phyloP scores from a whole-genome alignment of 371 early-diverging fungal genomes.

The Dinochytrium kinnereticum region DNA sequence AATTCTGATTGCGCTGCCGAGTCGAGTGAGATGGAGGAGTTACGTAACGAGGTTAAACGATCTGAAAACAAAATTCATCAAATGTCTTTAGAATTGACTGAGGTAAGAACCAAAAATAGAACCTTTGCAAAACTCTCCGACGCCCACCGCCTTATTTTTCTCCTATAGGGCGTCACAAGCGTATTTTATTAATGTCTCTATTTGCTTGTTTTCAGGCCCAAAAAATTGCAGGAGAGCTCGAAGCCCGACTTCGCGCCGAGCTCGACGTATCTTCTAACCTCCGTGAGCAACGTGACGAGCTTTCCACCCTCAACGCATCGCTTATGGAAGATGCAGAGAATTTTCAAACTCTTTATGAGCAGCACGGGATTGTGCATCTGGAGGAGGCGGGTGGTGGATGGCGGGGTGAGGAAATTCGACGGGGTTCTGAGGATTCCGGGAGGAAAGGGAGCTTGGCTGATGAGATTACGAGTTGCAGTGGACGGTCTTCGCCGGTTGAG shows the following conservation, averaged over 20 bases:
- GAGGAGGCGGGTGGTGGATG: neutral
- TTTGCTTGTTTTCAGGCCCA: neutral
- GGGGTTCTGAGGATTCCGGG: neutral
- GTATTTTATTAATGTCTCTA: neutral
- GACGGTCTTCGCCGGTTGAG: neutral
- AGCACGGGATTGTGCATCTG: neutral
- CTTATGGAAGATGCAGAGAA: conserved; percentile 86
- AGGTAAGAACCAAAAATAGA: neutral
- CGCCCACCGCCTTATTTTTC: too few relatives aligned
- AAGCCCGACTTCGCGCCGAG: neutral
- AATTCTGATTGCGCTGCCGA: neutral
- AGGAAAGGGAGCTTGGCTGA: neutral
- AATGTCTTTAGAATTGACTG: neutral
- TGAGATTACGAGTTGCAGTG: neutral
- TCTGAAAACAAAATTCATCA: neutral
- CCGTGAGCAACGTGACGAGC: conserved; percentile 13
- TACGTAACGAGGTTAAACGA: neutral
- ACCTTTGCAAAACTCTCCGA: too few relatives aligned
- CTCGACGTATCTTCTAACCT: neutral
- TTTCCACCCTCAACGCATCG: conserved; percentile 58
- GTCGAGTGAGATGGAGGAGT: neutral
- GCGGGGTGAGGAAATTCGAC: neutral
- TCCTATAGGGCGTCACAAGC: too few relatives aligned
- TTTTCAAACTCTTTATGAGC: conserved; percentile 71
- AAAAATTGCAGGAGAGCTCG: conserved; percentile 3